Conservation (phyloP, 768 basidiomycete genomes). For the Paxillus rubicundulus region DNA sequence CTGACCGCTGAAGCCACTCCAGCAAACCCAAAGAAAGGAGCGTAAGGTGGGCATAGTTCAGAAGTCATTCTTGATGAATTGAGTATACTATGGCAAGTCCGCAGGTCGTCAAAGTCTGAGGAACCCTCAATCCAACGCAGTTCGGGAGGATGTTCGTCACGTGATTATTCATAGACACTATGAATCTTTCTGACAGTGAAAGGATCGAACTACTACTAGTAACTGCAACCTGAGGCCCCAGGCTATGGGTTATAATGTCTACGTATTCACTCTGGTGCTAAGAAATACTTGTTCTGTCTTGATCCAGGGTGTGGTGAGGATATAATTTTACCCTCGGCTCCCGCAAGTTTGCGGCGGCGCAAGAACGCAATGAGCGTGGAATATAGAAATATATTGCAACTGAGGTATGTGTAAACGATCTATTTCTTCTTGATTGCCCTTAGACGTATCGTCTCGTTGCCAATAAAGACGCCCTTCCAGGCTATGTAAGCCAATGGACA, state of each 20-base stretch:
- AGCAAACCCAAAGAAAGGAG: conserved; percentile 97
- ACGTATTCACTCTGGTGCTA: background rate
- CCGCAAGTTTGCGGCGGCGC: background rate
- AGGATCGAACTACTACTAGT: too few species aligned
- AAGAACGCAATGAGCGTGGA: background rate
- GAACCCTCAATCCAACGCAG: background rate
- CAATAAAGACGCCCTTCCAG: conserved; percentile 85
- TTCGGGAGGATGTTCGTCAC: background rate
- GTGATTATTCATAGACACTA: background rate
- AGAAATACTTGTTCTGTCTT: too few species aligned
- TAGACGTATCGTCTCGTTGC: conserved; percentile 87
- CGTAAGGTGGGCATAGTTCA: conserved; percentile 81
- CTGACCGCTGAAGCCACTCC: conserved; percentile 92
- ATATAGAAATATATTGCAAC: background rate
- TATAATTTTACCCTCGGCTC: background rate
- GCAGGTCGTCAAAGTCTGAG: background rate
- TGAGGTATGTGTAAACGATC: conserved; percentile 20
- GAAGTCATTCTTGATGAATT: conserved; percentile 42
- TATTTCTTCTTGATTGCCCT: conserved; percentile 97
- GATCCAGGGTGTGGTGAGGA: too few species aligned
- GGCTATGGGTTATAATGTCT: too few species aligned
- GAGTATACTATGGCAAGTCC: background rate
- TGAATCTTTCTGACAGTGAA: too few species aligned
- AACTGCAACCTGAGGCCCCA: too few species aligned
- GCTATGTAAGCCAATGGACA: conserved; percentile 2